A percentile compares a stretch with the other conserved stretches of the same genome.
Evolutionary conservation across 148 eudicot species (phyloP).

Genomic region (Fagopyrum tataricum): DNA sequence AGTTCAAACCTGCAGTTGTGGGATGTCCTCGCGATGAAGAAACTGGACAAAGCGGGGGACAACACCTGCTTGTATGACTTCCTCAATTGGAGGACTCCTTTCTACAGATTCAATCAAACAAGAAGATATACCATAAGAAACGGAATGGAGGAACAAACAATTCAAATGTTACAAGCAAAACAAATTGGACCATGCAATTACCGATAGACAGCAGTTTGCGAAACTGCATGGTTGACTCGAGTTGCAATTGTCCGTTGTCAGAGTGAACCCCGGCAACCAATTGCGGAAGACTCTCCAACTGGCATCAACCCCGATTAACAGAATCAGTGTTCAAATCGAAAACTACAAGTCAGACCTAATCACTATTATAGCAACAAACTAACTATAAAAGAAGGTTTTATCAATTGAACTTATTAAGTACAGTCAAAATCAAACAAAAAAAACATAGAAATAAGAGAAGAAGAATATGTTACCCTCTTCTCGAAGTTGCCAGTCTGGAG

Average conservation of each 20-base stretch:
- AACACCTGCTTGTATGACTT: constrained; percentile 77
- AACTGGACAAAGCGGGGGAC: constrained; percentile 77
- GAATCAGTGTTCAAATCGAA: constrained; percentile 7
- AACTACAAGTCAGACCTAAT: not conserved
- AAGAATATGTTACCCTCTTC: constrained; percentile 25
- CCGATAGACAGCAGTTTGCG: constrained; percentile 81
- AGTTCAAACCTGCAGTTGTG: constrained; percentile 63
- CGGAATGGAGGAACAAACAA: not conserved
- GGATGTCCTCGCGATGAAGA: constrained; percentile 69
- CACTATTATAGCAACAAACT: not conserved
- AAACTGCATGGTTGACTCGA: constrained; percentile 70
- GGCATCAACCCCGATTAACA: constrained; percentile 16
- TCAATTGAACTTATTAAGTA: not conserved
- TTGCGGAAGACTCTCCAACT: constrained; percentile 70
- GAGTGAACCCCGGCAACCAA: constrained; percentile 70
- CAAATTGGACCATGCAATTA: constrained; percentile 20
- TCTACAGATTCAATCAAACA: constrained; percentile 28
- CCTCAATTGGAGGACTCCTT: constrained; percentile 83
- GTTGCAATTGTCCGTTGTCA: constrained; percentile 49
- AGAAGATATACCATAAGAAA: constrained; percentile 2
- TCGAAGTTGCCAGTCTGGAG: constrained; percentile 26
- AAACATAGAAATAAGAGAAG: not conserved
- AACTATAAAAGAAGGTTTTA: not conserved
- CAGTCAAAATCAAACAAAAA: not conserved
- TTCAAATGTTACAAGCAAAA: not conserved